A percentile compares a stretch with the other conserved stretches of the same genome.
These are phyloP conservation scores for Aspergillus tamarii DNA, from an alignment of 2,329 filamentous ascomycete genomes.

Conservation along the genomic window DNA sequence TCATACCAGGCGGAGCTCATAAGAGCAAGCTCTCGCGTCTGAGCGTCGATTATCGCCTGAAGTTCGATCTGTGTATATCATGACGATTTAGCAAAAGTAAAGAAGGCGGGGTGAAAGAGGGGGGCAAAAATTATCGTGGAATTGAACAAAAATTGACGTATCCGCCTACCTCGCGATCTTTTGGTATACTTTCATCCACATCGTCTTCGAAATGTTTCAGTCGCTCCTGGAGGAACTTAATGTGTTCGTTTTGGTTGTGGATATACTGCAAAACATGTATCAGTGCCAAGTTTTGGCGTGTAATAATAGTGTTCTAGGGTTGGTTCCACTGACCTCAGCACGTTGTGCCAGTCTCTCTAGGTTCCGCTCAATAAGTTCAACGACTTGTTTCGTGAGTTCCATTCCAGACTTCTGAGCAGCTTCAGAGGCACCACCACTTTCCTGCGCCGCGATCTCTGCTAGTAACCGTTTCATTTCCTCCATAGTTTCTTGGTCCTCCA, in stretches of 20 bases:
- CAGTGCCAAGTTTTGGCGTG: slow-evolving; percentile 23
- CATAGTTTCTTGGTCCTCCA: slow-evolving; percentile 45
- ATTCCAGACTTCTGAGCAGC: slow-evolving; percentile 40
- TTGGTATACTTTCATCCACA: slow-evolving; percentile 39
- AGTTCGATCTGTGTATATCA: slow-evolving; percentile 40
- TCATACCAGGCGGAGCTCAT: slow-evolving; percentile 53
- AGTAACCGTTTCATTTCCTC: slow-evolving; percentile 47
- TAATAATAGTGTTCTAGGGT: background rate
- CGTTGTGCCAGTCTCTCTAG: slow-evolving; percentile 46
- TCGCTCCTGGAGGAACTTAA: slow-evolving; percentile 46
- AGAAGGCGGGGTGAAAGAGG: background rate
- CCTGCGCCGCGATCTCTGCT: slow-evolving; percentile 42
- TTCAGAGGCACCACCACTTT: slow-evolving; percentile 35
- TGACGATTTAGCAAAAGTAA: slow-evolving; percentile 19
- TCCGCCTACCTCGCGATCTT: slow-evolving; percentile 43
- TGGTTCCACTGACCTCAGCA: slow-evolving; percentile 42
- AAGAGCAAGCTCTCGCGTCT: slow-evolving; percentile 48
- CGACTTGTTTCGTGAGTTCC: slow-evolving; percentile 48
- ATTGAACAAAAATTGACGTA: background rate
- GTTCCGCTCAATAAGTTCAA: slow-evolving; percentile 61
- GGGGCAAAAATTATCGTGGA: background rate
- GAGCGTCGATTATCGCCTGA: slow-evolving; percentile 43
- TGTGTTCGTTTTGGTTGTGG: slow-evolving; percentile 46
- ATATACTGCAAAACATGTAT: slow-evolving; percentile 39
- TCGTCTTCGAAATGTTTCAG: slow-evolving; percentile 45